These are phyloP conservation scores for Xylariaceae sp. DNA, from an alignment of 2,329 filamentous ascomycete genomes.

Conservation along the genomic window DNA sequence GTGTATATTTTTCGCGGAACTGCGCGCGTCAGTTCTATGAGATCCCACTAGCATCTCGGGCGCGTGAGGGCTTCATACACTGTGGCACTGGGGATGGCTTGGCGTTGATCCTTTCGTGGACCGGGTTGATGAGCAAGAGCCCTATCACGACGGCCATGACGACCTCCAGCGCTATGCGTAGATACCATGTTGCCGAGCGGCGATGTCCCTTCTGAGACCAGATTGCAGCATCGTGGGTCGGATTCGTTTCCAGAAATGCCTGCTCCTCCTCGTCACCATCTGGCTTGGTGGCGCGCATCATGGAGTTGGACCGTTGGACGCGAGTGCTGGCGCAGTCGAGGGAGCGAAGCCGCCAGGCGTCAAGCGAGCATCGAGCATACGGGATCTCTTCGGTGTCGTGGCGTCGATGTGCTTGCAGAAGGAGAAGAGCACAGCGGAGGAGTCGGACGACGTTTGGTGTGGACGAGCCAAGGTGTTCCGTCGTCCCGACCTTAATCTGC, in stretches of 20 bases:
- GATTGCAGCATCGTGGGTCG: conserved; percentile 6
- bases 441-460: background rate
- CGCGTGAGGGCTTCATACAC: conserved; percentile 15
- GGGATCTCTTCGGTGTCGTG: background rate
- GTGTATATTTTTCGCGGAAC: conserved; percentile 28
- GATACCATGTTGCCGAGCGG: conserved; percentile 11
- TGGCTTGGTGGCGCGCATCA: conserved; percentile 15
- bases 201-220: conserved; percentile 9
- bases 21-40: conserved; percentile 6
- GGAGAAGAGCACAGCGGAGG: background rate
- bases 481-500: conserved; percentile 7
- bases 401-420: background rate
- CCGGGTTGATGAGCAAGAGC: conserved; percentile 14
- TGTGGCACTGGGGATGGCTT: conserved; percentile 23
- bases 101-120: conserved; percentile 10
- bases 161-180: conserved; percentile 23
- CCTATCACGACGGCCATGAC: conserved; percentile 23
- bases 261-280: conserved; percentile 22
- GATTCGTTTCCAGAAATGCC: conserved; percentile 18
- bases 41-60: no score
- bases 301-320: conserved; percentile 1
- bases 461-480: conserved; percentile 6
- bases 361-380: background rate
- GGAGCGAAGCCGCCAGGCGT: background rate
- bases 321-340: background rate